Base-by-base conservation (phyloP, 768 basidiomycete genomes). In the Suillus subluteus region DNA sequence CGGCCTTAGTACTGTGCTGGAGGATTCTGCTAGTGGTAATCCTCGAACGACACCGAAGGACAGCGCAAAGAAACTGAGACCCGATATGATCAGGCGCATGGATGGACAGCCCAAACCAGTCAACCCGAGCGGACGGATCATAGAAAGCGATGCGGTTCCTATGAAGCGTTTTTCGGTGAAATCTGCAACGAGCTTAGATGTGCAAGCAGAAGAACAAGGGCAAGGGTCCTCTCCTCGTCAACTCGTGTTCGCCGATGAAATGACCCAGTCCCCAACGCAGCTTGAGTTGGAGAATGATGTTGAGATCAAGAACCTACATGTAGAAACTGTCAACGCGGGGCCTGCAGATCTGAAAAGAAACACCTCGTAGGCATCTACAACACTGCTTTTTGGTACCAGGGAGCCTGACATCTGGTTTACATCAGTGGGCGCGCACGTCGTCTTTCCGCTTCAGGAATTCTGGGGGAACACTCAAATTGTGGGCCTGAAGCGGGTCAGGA, bases 1-100 rank as follows among this genome's bases (percentile, higher is more conserved):
- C 18, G 26, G 9, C 37, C 63, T 74, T 62, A 73, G 75, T 23
- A 72, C 73, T 2, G 75, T 76, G 6, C 46, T 65, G 4, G 78
- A 79, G 62, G 69, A 65, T 13, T 56, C 61, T 37, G 3, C 66
- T 16, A 70, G 64, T 30, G 70, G 73, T 6, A 70, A 74, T 8
- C 65, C 62, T 58, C 59, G 58, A 16, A 68, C 64, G 15, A 65
- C 71, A 26, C 62, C 68, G 1, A 64, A 76, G 30, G 83, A 78
- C 15, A 52, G 7, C 0, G 58, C 63, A 8, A 71, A 35, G 63
- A 79, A 72, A 62, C 66, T 95, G 7, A 79, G 85, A 58, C 81
- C 90, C 35, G 88, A 92, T 64, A 94, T 94, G 92, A 94, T 95
- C 65, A 84, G 87, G 38, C 82, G 92, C 61, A 83, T 91, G 81